Evolutionary conservation across 306 rosid species (phyloP).

Genomic region (Dalbergia cochinchinensis): DNA sequence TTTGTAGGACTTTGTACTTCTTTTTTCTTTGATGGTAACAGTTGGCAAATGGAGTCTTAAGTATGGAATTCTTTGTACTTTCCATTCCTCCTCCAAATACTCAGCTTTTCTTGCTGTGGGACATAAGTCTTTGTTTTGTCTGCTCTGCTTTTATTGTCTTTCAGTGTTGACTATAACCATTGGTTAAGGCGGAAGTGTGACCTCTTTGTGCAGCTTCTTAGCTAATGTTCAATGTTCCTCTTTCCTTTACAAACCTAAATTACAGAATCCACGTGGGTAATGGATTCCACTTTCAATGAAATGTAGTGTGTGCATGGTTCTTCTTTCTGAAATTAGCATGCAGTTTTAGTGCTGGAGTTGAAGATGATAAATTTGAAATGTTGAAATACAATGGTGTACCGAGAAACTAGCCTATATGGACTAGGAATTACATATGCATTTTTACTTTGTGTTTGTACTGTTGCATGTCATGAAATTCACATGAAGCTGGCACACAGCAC

Average conservation of each 20-base stretch:
- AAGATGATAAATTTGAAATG: slow-evolving; percentile 28
- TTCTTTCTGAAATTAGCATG: neutral
- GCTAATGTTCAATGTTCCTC: slow-evolving; percentile 8
- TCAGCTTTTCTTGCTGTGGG: neutral
- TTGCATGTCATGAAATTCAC: slow-evolving; percentile 11
- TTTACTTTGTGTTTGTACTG: neutral
- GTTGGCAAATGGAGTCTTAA: neutral
- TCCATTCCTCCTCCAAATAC: neutral
- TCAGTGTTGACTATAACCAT: neutral
- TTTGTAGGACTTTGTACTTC: neutral
- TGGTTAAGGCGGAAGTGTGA: slow-evolving; percentile 1
- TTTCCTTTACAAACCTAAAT: slow-evolving; percentile 25
- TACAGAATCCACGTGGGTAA: neutral
- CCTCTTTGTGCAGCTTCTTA: slow-evolving; percentile 30
- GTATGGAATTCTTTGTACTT: neutral
- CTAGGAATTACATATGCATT: slow-evolving; percentile 3
- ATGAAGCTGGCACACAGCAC: slow-evolving; percentile 12
- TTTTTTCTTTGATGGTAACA: neutral
- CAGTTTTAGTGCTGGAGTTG: slow-evolving; percentile 18
- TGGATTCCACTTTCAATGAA: slow-evolving; percentile 14
- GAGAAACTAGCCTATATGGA: slow-evolving; percentile 22
- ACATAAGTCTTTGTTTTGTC: neutral
- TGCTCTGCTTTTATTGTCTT: neutral
- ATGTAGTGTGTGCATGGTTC: neutral
- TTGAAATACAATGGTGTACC: slow-evolving; percentile 9